Evolutionary conservation across 306 rosid species (phyloP).

Genomic region (Casuarina equisetifolia): DNA sequence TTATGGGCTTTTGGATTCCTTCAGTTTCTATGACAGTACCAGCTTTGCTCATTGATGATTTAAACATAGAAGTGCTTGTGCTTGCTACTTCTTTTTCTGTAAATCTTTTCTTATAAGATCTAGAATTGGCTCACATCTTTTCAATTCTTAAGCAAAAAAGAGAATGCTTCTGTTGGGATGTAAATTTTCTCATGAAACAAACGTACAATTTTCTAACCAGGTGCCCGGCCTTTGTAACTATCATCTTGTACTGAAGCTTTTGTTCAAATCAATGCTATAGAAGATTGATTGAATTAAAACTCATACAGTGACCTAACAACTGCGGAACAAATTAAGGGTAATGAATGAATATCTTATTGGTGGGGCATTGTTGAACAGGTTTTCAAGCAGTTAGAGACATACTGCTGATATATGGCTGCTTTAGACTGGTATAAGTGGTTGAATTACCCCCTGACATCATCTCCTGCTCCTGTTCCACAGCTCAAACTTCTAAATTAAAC

Average conservation of each 20-base stretch:
- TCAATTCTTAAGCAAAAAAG: too few relatives aligned
- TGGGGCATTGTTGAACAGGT: background rate
- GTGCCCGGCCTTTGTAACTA: background rate
- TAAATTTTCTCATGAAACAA: background rate
- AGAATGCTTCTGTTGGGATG: too few relatives aligned
- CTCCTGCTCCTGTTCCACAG: too few relatives aligned
- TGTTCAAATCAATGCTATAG: background rate
- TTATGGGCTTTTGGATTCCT: background rate
- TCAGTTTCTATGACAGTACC: background rate
- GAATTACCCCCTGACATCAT: too few relatives aligned
- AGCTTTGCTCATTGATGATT: background rate
- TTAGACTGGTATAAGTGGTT: too few relatives aligned
- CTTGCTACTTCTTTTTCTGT: background rate
- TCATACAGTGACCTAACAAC: background rate
- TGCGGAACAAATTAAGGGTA: background rate
- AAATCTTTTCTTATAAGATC: background rate
- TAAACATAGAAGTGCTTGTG: background rate
- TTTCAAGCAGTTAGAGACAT: background rate
- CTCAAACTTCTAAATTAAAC: too few relatives aligned
- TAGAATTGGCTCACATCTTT: background rate
- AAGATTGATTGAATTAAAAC: background rate
- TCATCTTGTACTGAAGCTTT: background rate
- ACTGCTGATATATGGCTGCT: too few relatives aligned
- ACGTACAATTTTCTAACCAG: background rate
- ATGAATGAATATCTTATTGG: background rate